Evolutionary conservation across 345 rosid genomes (phyloP).

Genomic region (Melaleuca quinquenervia): DNA sequence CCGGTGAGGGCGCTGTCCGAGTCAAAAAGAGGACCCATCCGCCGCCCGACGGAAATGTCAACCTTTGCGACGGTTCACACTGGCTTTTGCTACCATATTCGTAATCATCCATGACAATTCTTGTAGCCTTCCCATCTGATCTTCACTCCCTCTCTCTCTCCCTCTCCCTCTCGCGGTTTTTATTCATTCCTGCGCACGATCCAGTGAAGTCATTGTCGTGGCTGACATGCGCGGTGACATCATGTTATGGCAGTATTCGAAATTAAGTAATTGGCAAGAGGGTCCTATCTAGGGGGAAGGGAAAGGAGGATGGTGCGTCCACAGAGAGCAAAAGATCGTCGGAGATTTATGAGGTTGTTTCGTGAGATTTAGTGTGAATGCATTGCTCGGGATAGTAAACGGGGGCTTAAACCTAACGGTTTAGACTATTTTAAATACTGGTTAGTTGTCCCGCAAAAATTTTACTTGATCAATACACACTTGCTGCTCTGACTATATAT

Average conservation of each 20-base stretch:
- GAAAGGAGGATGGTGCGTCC: no score
- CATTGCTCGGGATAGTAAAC: not conserved
- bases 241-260: not conserved
- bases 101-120: not conserved
- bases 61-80: no score
- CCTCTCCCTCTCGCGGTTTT: not conserved
- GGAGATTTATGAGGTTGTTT: not conserved
- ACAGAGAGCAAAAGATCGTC: no score
- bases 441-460: no score
- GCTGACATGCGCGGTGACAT: not conserved
- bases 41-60: no score
- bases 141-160: not conserved
- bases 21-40: no score
- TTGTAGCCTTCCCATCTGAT: not conserved
- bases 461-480: no score
- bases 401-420: no score
- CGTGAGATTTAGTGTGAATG: not conserved
- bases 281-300: no score
- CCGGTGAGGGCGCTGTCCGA: no score
- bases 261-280: no score
- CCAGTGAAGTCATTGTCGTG: not conserved
- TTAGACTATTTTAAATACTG: no score
- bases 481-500: not conserved
- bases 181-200: not conserved
- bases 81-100: not conserved